A percentile compares a stretch with the other conserved stretches of the same genome.
Conservation (phyloP, 805 yeast species). For the Ogataea corticis region DNA sequence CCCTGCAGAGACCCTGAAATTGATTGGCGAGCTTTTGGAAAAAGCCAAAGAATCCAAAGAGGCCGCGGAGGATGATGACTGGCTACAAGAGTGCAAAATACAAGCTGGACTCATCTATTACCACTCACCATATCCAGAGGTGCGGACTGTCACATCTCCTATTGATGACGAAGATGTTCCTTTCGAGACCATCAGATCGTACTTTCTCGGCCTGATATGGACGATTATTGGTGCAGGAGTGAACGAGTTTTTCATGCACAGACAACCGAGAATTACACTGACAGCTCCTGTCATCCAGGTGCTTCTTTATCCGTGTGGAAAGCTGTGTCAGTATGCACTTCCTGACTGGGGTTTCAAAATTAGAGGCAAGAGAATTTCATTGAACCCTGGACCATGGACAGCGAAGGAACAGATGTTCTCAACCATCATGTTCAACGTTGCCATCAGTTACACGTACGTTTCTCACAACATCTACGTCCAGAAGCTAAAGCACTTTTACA, state of each 20-base stretch:
- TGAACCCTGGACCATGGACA: constrained; percentile 68
- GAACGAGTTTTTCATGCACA: constrained; percentile 58
- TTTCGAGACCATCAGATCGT: constrained; percentile 43
- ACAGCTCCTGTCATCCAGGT: constrained; percentile 57
- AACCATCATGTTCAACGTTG: constrained; percentile 44
- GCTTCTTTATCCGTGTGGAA: constrained; percentile 61
- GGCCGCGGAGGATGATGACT: constrained; percentile 5
- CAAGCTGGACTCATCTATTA: constrained; percentile 41
- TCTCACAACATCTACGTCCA: constrained; percentile 37
- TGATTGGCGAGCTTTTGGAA: constrained; percentile 1
- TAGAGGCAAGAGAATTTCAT: constrained; percentile 38
- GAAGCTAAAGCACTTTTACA: constrained; percentile 31
- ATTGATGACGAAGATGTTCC: constrained; percentile 50
- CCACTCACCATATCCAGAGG: constrained; percentile 64
- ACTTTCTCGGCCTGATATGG: constrained; percentile 20
- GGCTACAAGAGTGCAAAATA: constrained; percentile 26
- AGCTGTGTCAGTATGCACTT: constrained; percentile 41
- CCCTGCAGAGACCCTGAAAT: constrained; percentile 26
- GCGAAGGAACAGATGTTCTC: constrained; percentile 67
- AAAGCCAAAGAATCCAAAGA: constrained; percentile 21
- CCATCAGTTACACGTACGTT: constrained; percentile 36
- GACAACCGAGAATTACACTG: constrained; percentile 54
- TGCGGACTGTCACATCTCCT: constrained; percentile 59
- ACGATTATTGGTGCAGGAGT: constrained; percentile 54
- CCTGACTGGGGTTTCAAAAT: constrained; percentile 44